Base-by-base conservation (phyloP, 75 land plant species). In the Azolla pinnata region DNA sequence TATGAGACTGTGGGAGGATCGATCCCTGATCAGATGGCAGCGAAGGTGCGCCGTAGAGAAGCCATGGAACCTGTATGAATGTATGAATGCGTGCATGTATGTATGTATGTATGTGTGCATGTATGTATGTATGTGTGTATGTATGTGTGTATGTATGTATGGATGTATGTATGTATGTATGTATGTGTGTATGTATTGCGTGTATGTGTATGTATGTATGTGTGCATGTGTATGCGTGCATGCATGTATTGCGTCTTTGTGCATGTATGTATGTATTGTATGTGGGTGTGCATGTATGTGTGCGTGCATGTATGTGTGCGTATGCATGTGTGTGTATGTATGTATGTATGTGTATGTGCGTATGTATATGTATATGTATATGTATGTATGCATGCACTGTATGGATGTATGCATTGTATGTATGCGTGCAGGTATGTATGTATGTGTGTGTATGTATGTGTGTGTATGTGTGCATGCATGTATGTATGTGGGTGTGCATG, bases 131-230 rank as follows among this genome's bases (percentile, higher is more conserved):
- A 38, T 38, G 42, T 8, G 14, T 8, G 14, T 38, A 38, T 38
- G 42, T 38, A 38, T 38, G 42, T 14, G 14, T 38, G 42, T 38
- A 38, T 38, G 42, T 38, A 38, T 38, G 42, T 38, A 38, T 38
- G 14, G 7, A 14, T 8, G 14, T 8, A 7, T 38, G 14, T 38
- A 38, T 38, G 42, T 14, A 38, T 14, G 14, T 38, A 38, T 38
- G 14, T 8, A 14, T 38, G 14, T 38, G 42, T 8, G 42, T 8
- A 38, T 38, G 42, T 38, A 8, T 38, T 8, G 42, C 14, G 42
- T 38, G 42, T 38, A 38, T 38, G 12, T 38, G 14, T 38, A 14
- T 38, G 14, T 8, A 38, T 8, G 14, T 38, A 38, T 14, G 7
- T 38, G 12, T 14, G 14, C 14, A 38, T 38, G 14, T 38, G 42